phyloP scores from a whole-genome alignment of 2,329 filamentous ascomycete genomes.

The Xylariaceae sp. region DNA sequence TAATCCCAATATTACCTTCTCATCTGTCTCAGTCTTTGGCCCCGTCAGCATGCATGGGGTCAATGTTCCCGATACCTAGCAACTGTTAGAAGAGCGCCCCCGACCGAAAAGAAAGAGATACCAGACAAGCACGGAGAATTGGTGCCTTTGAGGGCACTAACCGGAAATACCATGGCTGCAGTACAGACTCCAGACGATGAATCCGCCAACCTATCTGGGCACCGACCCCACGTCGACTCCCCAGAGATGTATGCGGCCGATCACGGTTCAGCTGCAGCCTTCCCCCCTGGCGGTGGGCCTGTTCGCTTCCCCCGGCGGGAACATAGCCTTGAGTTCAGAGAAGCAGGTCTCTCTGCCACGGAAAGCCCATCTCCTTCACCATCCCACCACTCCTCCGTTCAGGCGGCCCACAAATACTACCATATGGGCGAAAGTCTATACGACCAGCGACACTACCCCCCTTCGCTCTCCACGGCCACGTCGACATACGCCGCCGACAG shows the following conservation, averaged over 20 bases:
- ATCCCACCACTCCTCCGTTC: constrained; percentile 17
- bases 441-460: constrained; percentile 13
- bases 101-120: neutral
- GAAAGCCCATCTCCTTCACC: constrained; percentile 12
- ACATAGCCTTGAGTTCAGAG: constrained; percentile 26
- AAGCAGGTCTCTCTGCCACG: constrained; percentile 21
- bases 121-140: neutral
- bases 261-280: constrained; percentile 17
- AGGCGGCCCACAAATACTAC: constrained; percentile 8
- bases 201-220: constrained; percentile 7
- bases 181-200: constrained; percentile 9
- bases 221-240: constrained; percentile 9
- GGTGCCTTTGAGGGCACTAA: constrained; percentile 2
- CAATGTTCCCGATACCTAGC: neutral
- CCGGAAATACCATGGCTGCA: constrained; percentile 12
- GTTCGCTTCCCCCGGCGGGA: constrained; percentile 22
- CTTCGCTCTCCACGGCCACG: constrained; percentile 12
- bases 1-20: neutral
- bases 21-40: neutral
- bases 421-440: constrained; percentile 6
- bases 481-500: constrained; percentile 14
- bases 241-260: constrained; percentile 16
- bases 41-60: neutral
- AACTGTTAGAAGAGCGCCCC: neutral
- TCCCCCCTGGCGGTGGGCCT: constrained; percentile 19